Base-by-base conservation (phyloP, 495 filamentous ascomycete species). In the Pseudevernia furfuracea region DNA sequence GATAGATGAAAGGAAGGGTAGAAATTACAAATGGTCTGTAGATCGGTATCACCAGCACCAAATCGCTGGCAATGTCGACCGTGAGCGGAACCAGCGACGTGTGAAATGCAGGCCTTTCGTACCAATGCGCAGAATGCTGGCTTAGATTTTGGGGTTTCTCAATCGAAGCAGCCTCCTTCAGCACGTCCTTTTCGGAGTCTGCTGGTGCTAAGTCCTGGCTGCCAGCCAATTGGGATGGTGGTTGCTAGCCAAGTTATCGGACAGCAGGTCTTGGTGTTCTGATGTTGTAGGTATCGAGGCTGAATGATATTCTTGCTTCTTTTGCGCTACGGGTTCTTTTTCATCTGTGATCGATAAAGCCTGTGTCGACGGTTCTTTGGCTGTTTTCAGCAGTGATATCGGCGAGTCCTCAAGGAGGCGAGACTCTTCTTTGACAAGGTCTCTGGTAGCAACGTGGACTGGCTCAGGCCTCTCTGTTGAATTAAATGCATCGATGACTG, bases 401-500 rank as follows among this genome's bases (percentile, higher is more conserved):
- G 69, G 69, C 4, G 69, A 71, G 28, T 53, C 59, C 37, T 71
- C 67, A 34, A 66, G 48, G 15, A 52, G 60, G 32, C 44, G 56
- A 9, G 56, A 39, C 19, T 62, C 59, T 32, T 61, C 59, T 43
- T 61, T 60, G 25, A 12, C 46, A 41, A 63, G 11, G 21, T 49
- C 49, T 21, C 23, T 39, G n/a, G 41, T 62, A 4, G 48, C 23
- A 34, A 60, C 37, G 19, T 63, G 63, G n/a, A 60, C 63, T 25
- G 59, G 37, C 32, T 57, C 60, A 49, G 49, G 48, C 30, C 63
- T 60, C 23, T 44, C 56, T 59, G n/a, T 12, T 15, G 43, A 41
- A 19, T 36, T 53, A 15, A 30, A 32, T 48, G 37, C 46, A 58
- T 78, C 75, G 8, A 80, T 82, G 59, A 59, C 44, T 14, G 41